A percentile compares a stretch with the other conserved stretches of the same genome.
Conservation (phyloP, 202 grass and related monocot genomes). For the Miscanthus sacchariflorus region DNA sequence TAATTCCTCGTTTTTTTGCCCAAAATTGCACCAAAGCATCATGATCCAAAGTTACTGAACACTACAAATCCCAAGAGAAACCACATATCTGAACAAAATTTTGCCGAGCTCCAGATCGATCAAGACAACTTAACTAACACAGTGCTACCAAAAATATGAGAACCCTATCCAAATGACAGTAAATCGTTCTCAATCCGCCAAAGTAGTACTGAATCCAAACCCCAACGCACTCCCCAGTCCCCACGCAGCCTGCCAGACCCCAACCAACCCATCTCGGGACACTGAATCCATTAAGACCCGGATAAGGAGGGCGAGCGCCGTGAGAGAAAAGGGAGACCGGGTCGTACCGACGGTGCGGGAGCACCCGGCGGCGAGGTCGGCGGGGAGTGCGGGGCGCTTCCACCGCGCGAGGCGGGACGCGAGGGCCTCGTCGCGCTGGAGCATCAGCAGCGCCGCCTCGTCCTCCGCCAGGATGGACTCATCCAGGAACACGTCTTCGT, state of each 20-base stretch:
- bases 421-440: slow-evolving; percentile 70
- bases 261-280: not conserved
- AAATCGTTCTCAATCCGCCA: not conserved
- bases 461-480: slow-evolving; percentile 75
- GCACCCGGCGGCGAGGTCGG: slow-evolving; percentile 61
- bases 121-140: slow-evolving; percentile 4
- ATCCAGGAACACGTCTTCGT: slow-evolving; percentile 93
- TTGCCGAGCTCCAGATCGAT: not conserved
- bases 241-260: not conserved
- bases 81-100: not conserved
- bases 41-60: not conserved
- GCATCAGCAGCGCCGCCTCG: slow-evolving; percentile 73
- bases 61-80: slow-evolving; percentile 2
- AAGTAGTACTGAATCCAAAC: slow-evolving; percentile 4
- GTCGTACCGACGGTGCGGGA: slow-evolving; percentile 58
- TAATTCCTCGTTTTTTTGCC: not conserved
- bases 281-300: not conserved
- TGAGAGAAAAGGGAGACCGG: not conserved
- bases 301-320: not conserved
- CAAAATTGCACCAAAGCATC: not conserved
- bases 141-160: not conserved
- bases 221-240: not conserved
- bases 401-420: slow-evolving; percentile 79
- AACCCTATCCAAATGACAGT: slow-evolving; percentile 11
- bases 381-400: slow-evolving; percentile 76